These are phyloP conservation scores for Chaetomium cochliodes DNA, from an alignment of 495 filamentous ascomycete species.

Conservation along the genomic window DNA sequence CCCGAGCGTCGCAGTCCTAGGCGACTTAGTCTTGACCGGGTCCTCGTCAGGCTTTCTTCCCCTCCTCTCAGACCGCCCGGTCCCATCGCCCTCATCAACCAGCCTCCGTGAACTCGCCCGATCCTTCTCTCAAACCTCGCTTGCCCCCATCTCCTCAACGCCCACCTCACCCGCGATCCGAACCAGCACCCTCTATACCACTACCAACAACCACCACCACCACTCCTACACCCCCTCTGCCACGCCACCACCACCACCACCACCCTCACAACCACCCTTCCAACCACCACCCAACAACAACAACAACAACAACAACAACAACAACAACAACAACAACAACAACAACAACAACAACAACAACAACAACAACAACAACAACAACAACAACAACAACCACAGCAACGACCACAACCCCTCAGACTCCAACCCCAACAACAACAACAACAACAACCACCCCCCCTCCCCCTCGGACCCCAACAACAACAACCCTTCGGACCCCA, in stretches of 20 bases:
- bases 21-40: conserved; percentile 27
- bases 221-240: conserved; percentile 11
- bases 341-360: conserved; percentile 7
- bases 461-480: conserved; percentile 4
- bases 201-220: conserved; percentile 5
- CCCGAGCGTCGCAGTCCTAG: conserved; percentile 21
- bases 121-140: conserved; percentile 27
- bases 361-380: conserved; percentile 14
- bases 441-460: conserved; percentile 11
- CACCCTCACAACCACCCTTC: no score
- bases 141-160: conserved; percentile 20
- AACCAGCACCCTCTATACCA: conserved; percentile 8
- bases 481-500: conserved; percentile 8
- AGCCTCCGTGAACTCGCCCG: conserved; percentile 32
- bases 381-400: neutral
- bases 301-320: neutral
- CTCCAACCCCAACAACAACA: conserved; percentile 4
- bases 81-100: conserved; percentile 25
- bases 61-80: conserved; percentile 21
- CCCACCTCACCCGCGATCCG: conserved; percentile 23
- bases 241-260: conserved; percentile 10
- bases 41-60: conserved; percentile 32
- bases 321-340: neutral
- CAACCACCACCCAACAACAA: conserved; percentile 11
- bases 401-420: neutral